Base-by-base conservation (phyloP, 2,329 filamentous ascomycete species). In the Raffaelea arxii region DNA sequence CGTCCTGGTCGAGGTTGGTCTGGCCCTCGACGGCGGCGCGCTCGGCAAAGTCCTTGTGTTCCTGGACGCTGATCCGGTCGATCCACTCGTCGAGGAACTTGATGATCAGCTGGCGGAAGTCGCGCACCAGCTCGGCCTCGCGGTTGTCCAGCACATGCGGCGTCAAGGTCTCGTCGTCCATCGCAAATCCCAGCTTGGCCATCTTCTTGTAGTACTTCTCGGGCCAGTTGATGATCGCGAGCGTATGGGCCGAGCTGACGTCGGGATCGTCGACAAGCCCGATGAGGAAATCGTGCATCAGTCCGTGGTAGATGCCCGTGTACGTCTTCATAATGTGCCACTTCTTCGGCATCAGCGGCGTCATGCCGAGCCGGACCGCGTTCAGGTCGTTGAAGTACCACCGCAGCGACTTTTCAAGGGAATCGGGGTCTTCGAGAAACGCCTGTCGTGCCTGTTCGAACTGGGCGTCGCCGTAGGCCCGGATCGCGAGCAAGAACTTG, bases 301-400 rank as follows among this genome's bases (percentile, higher is more conserved):
- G 77, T 53, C 78, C 75, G 67, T 98, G 92, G 62, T 98, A 98
- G 51, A 94, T 90, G 57, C 85, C 78, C 49, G 82, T 84, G 63
- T 94, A 98, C 1, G 86, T 92, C 61, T 85, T 82, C 67, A 90
- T 85, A 41, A 98, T 95, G 60, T 84, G 90, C 92, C 92, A 98
- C 64, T 92, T 94, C 66, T 86, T 91, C 9, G 94, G 92, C 79
- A 96, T 90, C 45, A 98, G 73, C 24, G 80, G 78, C 50, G 85
- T 79, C 86, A 98, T 94, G 59, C 92, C 91, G 52, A 94, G 76
- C 64, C 91, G 89, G 59, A 96, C 91, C 4, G 88, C 89, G 64
- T 94, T 94, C 32, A 98, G 76, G 62, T 98, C 91, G 67, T 97
- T 96, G 70, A 97, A 98, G 66, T 82, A 98, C 92, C 92, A 98